A percentile compares a stretch with the other conserved stretches of the same genome.
Evolutionary conservation across 2,329 filamentous ascomycete genomes (phyloP).

Genomic region (Colletotrichum tabaci): DNA sequence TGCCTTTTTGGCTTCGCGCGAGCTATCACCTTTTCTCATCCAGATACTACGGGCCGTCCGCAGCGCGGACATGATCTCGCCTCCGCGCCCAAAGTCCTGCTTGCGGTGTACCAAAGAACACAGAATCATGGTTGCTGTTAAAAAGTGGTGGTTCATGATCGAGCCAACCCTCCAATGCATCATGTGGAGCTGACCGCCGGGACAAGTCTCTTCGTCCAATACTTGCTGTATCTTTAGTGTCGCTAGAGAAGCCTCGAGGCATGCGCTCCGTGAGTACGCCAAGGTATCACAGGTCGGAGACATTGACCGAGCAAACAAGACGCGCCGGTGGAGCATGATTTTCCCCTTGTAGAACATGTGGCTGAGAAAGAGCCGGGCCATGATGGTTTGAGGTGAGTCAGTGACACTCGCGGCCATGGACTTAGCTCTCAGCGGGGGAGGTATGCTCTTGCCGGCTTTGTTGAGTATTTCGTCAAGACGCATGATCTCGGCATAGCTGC

Average conservation of each 20-base stretch:
- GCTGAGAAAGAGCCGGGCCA: conserved; percentile 48
- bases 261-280: conserved; percentile 46
- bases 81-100: not conserved
- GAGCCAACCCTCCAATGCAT: conserved; percentile 38
- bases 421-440: conserved; percentile 45
- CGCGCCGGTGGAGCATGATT: conserved; percentile 51
- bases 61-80: conserved; percentile 14
- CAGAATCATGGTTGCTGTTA: conserved; percentile 46
- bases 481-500: conserved; percentile 44
- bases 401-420: conserved; percentile 42
- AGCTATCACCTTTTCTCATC: not conserved
- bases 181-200: conserved; percentile 44
- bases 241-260: conserved; percentile 46
- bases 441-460: conserved; percentile 45
- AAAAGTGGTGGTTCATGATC: conserved; percentile 45
- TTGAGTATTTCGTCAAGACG: conserved; percentile 46
- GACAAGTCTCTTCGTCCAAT: conserved; percentile 46
- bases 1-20: conserved; percentile 10
- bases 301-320: conserved; percentile 35
- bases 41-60: conserved; percentile 3
- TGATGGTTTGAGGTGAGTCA: conserved; percentile 47
- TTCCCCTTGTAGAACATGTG: conserved; percentile 50
- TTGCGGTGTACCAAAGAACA: conserved; percentile 30
- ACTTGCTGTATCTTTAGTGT: conserved; percentile 46
- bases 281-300: conserved; percentile 31